Base-by-base conservation (phyloP, 441 rosid species). In the Manihot esculenta region DNA sequence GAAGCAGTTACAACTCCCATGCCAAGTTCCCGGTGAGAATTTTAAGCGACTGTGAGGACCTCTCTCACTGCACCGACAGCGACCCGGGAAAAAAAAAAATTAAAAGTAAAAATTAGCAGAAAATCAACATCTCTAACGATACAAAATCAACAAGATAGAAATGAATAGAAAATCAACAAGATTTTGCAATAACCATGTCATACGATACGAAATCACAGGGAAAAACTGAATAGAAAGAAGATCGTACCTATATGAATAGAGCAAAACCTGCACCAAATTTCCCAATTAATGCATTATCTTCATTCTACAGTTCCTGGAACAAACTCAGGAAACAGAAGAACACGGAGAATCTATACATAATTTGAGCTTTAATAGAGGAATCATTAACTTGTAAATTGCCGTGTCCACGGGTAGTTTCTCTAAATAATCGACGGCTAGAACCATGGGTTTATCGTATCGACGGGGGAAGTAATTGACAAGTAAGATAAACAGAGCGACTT, bases 1-100 rank as follows among this genome's bases (percentile, higher is more conserved):
- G 97, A 89, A 62, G 90, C 76, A 70, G 85, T 83, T 65, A 94
- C 87, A 80, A 89, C 94, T 87, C 92, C 97, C 98, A 94, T 94
- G 56, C 83, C 88, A 72, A 82, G 66, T 64, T 74, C 5, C 62
- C 50, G 2, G 20, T 21, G 58, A 62, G 54, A 70, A 27, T 24
- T 7, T 30, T 44, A 54, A 69, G 35, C 7, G 20, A 30, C 21
- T 20, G 24, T 7, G 13, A 21, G 11, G 62, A 74, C 18, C 56
- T 63, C 33, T 23, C 0, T 45, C 69, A 47, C 65, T 60, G 48
- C 65, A 63, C 56, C 68, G 45, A 69, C 14, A 20, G 85, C 83
- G n/a, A n/a, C n/a, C n/a, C n/a, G n/a, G n/a, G n/a, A n/a, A n/a
- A n/a, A 30, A 30, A 38, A 38, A 0, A 38, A 38, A 38, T 5